A percentile compares a stretch with the other conserved stretches of the same genome.
Conservation (phyloP, 1,139 yeast species). For the Zygosaccharomyces pseudobailii region DNA sequence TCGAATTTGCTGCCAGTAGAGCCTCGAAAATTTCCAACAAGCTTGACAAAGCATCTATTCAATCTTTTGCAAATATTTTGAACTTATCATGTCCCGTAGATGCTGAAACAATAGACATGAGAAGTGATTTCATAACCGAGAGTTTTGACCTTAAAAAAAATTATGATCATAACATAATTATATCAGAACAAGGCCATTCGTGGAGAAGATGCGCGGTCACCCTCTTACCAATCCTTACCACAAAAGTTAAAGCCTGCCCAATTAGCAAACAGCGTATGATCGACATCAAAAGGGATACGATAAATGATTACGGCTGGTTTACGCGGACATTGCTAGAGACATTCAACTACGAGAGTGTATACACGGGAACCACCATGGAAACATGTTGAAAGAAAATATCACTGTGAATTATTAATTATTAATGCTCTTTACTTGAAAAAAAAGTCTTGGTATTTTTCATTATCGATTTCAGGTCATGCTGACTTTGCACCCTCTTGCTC, state of each 20-base stretch:
- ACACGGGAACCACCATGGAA: conserved; percentile 26
- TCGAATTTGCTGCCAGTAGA: conserved; percentile 27
- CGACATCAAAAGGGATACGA: conserved; percentile 30
- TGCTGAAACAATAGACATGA: conserved; percentile 16
- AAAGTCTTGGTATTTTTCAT: conserved; percentile 20
- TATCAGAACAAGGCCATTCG: conserved; percentile 29
- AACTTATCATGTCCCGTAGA: conserved; percentile 11
- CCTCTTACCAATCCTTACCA: conserved; percentile 35
- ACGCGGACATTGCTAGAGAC: conserved; percentile 28
- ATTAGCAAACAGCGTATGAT: conserved; percentile 35
- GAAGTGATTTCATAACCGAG: conserved; percentile 33
- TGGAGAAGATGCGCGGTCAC: conserved; percentile 39
- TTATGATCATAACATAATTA: conserved; percentile 18
- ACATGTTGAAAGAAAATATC: not conserved
- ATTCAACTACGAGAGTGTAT: conserved; percentile 26
- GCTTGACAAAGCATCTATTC: conserved; percentile 33
- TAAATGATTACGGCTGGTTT: conserved; percentile 34
- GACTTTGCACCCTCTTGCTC: conserved; percentile 38
- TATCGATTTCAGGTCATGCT: conserved; percentile 15
- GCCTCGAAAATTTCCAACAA: conserved; percentile 20
- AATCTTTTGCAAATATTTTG: conserved; percentile 23
- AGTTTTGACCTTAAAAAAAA: conserved; percentile 25
- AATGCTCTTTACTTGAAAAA: conserved; percentile 13
- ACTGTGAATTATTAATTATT: not conserved
- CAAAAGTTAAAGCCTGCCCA: conserved; percentile 35